A percentile compares a stretch with the other conserved stretches of the same genome.
These are phyloP conservation scores for Austroboletus eburneus DNA, from an alignment of 768 basidiomycete genomes.

Conservation along the genomic window DNA sequence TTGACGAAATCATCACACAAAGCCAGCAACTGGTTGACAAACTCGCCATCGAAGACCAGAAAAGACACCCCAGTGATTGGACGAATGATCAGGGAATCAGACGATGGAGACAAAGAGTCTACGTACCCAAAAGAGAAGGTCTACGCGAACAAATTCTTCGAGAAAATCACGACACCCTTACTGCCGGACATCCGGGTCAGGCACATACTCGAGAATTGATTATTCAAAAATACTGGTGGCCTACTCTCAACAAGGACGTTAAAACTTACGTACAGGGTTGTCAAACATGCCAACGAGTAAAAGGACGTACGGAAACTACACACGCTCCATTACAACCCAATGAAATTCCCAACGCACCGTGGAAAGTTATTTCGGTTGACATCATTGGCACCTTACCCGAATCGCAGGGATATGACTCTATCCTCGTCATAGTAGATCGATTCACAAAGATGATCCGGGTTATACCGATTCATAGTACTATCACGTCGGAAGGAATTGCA, in stretches of 20 bases:
- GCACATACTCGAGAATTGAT: background rate
- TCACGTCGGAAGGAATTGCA: background rate
- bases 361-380: background rate
- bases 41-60: too few relatives aligned
- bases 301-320: background rate
- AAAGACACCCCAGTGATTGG: too few relatives aligned
- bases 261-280: background rate
- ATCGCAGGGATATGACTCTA: background rate
- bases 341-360: background rate
- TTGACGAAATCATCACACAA: too few relatives aligned
- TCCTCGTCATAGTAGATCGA: background rate
- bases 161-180: background rate
- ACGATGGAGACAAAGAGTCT: background rate
- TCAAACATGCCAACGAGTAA: background rate
- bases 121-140: background rate
- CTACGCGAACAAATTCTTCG: background rate
- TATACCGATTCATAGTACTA: background rate
- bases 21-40: too few relatives aligned
- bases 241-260: background rate
- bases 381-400: background rate
- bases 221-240: background rate
- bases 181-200: background rate
- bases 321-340: background rate
- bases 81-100: too few relatives aligned
- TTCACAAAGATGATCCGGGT: background rate